These are phyloP conservation scores for Lentithecium fluviatile DNA, from an alignment of 495 filamentous ascomycete genomes.

Conservation along the genomic window DNA sequence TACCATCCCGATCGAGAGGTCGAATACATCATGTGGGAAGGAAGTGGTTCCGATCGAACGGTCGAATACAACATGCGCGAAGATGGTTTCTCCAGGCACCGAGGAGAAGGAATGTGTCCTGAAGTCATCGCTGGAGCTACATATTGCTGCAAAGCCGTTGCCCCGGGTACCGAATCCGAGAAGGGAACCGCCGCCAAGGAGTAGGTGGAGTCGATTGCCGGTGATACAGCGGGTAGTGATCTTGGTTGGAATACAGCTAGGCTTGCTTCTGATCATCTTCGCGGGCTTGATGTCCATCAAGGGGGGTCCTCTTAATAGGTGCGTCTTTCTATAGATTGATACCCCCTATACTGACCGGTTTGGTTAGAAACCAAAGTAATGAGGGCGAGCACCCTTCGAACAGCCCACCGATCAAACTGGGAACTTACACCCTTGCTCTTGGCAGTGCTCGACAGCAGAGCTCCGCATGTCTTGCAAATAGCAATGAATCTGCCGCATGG, in stretches of 20 bases:
- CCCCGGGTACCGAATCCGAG: constrained; percentile 1
- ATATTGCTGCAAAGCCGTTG: constrained; percentile 3
- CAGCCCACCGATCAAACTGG: constrained; percentile 1
- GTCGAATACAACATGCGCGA: constrained; percentile 5
- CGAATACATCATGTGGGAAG: constrained; percentile 11
- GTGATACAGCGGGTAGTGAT: constrained; percentile 3
- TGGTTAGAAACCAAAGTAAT: background rate
- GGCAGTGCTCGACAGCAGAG: constrained; percentile 3
- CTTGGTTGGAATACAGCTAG: constrained; percentile 6
- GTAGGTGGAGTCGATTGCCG: constrained; percentile 6
- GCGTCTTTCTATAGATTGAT: background rate
- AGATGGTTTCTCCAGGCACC: constrained; percentile 3
- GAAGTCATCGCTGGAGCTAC: background rate
- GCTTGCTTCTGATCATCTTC: too few species aligned
- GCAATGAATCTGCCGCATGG: constrained; percentile 20
- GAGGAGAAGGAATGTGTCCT: constrained; percentile 19
- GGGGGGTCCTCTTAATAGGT: background rate
- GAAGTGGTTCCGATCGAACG: constrained; percentile 24
- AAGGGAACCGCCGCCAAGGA: background rate
- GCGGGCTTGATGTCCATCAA: constrained; percentile 1
- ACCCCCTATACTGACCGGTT: too few species aligned
- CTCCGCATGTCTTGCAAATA: constrained; percentile 18
- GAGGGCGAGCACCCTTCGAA: background rate
- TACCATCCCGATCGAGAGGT: too few species aligned
- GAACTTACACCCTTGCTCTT: constrained; percentile 1